Conservation (phyloP, 139 green algal species). For the Nannochloris sp. region DNA sequence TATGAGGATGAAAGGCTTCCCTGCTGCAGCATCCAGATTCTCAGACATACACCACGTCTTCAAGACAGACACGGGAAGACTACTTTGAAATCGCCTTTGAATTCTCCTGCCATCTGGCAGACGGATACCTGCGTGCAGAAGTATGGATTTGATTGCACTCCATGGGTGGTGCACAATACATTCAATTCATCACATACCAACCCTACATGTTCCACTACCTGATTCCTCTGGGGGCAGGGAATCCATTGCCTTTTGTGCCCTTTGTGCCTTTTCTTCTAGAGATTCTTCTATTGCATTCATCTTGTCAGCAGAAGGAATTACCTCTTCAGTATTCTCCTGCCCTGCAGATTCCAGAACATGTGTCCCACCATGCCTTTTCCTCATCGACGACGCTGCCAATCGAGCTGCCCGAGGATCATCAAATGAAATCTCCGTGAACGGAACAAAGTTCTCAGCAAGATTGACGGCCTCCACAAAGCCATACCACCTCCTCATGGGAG, state of each 20-base stretch:
- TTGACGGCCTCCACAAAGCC: slow-evolving; percentile 60
- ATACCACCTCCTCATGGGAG: slow-evolving; percentile 47
- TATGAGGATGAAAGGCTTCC: slow-evolving; percentile 17
- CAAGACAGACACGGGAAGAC: slow-evolving; percentile 27
- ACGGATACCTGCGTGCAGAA: slow-evolving; percentile 20
- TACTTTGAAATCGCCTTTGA: slow-evolving; percentile 48
- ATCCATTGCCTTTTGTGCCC: slow-evolving; percentile 28
- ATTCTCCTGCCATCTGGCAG: slow-evolving; percentile 49
- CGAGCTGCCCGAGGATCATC: slow-evolving; percentile 40
- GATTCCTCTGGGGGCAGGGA: slow-evolving; percentile 44
- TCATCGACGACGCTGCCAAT: slow-evolving; percentile 31
- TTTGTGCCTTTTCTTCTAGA: background rate
- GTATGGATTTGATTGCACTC: background rate
- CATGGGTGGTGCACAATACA: background rate
- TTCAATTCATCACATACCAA: slow-evolving; percentile 26
- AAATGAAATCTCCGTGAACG: slow-evolving; percentile 68
- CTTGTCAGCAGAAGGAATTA: background rate
- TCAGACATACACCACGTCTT: slow-evolving; percentile 26
- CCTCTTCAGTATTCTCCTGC: background rate
- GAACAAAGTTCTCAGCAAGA: slow-evolving; percentile 68
- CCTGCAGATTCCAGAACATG: background rate
- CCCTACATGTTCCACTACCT: slow-evolving; percentile 27
- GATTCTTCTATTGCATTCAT: background rate
- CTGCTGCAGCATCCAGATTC: slow-evolving; percentile 20
- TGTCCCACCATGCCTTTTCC: slow-evolving; percentile 9